Conservation (phyloP, 2,329 filamentous ascomycete species). For the Metarhizium rileyi region DNA sequence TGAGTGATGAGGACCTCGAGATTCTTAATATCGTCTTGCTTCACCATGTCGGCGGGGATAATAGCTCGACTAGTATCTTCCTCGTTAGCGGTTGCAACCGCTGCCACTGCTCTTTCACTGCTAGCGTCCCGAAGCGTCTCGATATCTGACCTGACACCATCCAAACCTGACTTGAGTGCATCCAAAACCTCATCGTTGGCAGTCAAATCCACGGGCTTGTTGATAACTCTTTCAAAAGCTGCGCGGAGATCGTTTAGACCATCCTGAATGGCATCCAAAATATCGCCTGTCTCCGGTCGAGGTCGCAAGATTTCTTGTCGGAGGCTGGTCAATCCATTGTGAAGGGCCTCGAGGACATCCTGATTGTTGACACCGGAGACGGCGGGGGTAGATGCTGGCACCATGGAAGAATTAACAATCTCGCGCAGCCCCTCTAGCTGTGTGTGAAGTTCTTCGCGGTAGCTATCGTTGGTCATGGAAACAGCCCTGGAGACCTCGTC, state of each 20-base stretch:
- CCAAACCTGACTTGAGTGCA: conserved; percentile 73
- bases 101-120: conserved; percentile 42
- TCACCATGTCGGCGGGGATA: conserved; percentile 41
- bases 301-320: conserved; percentile 63
- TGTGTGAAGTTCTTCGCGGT: conserved; percentile 59
- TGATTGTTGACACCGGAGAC: conserved; percentile 33
- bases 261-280: conserved; percentile 82
- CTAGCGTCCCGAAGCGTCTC: conserved; percentile 58
- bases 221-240: conserved; percentile 66
- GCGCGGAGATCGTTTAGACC: conserved; percentile 68
- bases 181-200: conserved; percentile 86
- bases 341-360: conserved; percentile 62
- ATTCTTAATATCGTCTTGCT: conserved; percentile 69
- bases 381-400: conserved; percentile 44
- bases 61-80: conserved; percentile 16
- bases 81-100: conserved; percentile 32
- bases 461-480: conserved; percentile 35
- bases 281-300: conserved; percentile 68
- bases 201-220: conserved; percentile 74
- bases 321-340: conserved; percentile 63
- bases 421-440: conserved; percentile 78
- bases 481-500: conserved; percentile 59
- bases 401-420: conserved; percentile 59
- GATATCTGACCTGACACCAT: conserved; percentile 67
- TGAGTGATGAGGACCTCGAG: conserved; percentile 77